phyloP scores from a whole-genome alignment of 257 asterid genomes.

The Handroanthus guayacan region DNA sequence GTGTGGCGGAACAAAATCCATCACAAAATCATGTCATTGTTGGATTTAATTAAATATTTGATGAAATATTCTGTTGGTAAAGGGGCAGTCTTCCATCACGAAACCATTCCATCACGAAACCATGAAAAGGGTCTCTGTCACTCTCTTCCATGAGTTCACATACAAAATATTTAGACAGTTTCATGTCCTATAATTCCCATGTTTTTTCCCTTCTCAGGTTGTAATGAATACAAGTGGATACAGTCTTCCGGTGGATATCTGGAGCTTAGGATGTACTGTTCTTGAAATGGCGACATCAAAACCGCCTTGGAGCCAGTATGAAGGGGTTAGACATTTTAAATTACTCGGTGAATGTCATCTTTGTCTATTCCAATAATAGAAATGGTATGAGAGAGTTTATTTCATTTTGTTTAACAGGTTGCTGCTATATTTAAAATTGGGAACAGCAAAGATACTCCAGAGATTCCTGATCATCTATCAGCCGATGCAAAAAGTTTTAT shows the following conservation, averaged over 20 bases:
- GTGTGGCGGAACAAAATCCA: no score
- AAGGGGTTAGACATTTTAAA: slow-evolving; percentile 71
- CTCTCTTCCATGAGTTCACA: no score
- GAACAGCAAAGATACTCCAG: slow-evolving; percentile 92
- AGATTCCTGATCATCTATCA: slow-evolving; percentile 85
- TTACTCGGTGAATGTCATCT: neutral
- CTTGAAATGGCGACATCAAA: slow-evolving; percentile 92
- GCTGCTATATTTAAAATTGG: slow-evolving; percentile 99
- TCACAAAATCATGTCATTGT: no score
- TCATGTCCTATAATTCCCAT: neutral
- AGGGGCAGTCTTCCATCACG: no score
- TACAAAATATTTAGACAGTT: no score
- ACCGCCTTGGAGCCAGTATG: slow-evolving; percentile 98
- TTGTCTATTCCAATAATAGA: slow-evolving; percentile 11
- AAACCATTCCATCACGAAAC: no score
- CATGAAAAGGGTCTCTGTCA: no score
- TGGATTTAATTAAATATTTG: no score
- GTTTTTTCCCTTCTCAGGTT: slow-evolving; percentile 57
- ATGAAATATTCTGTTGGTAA: no score
- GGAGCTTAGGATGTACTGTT: slow-evolving; percentile 99
- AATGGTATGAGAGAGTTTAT: neutral
- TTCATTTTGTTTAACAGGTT: slow-evolving; percentile 56
- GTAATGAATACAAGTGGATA: slow-evolving; percentile 87
- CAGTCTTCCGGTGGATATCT: slow-evolving; percentile 87
- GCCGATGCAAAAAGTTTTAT: slow-evolving; percentile 75